Percentiles rank a stretch among this genome's conserved stretches.
phyloP scores from a whole-genome alignment of 768 basidiomycete genomes.

The Heimioporus sp. region DNA sequence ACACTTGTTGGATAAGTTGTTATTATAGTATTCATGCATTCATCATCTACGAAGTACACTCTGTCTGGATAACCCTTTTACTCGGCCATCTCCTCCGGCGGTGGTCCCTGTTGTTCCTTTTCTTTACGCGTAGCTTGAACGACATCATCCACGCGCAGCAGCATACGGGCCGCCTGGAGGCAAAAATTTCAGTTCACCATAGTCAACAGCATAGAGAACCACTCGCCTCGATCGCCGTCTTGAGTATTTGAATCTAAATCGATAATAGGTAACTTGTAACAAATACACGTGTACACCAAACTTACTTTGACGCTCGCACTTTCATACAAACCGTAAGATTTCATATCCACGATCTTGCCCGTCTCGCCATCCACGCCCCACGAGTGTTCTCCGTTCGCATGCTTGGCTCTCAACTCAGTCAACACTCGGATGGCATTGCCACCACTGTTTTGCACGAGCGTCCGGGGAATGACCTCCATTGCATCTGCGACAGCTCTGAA shows the following conservation, averaged over 20 bases:
- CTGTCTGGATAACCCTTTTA: neutral
- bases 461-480: constrained; percentile 95
- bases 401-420: constrained; percentile 95
- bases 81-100: constrained; percentile 55
- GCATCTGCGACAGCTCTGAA: constrained; percentile 93
- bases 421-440: constrained; percentile 92
- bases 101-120: constrained; percentile 41
- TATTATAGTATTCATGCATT: constrained; percentile 12
- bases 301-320: constrained; percentile 90
- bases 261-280: neutral
- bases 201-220: neutral
- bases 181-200: neutral
- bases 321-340: constrained; percentile 89
- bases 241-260: constrained; percentile 85
- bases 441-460: constrained; percentile 91
- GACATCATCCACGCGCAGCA: constrained; percentile 92
- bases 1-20: constrained; percentile 6
- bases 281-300: neutral
- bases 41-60: neutral
- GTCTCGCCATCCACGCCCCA: constrained; percentile 97
- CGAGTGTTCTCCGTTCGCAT: constrained; percentile 84
- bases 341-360: constrained; percentile 96
- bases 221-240: constrained; percentile 90
- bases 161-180: constrained; percentile 76
- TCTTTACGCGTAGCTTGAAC: constrained; percentile 83